Conservation (phyloP, 306 rosid species). For the Ammopiptanthus mongolicus region DNA sequence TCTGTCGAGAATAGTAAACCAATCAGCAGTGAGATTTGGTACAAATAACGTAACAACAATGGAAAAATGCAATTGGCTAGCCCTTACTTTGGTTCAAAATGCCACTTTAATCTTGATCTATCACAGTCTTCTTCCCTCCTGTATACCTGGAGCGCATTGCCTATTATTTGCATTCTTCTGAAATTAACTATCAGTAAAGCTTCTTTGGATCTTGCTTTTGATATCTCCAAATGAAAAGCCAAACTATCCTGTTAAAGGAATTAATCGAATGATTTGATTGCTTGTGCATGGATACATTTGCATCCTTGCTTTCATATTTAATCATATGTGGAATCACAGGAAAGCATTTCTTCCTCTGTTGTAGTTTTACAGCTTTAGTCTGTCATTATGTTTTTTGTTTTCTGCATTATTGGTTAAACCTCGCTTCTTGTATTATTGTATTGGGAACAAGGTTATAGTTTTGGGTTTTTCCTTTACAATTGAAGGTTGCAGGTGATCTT, state of each 20-base stretch:
- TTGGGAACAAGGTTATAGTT: background rate
- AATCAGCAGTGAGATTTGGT: background rate
- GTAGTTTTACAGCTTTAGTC: background rate
- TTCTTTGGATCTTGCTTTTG: conserved; percentile 7
- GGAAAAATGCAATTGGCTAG: background rate
- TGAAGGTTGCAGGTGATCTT: conserved; percentile 83
- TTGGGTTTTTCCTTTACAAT: conserved; percentile 20
- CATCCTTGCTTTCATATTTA: background rate
- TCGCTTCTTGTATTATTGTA: conserved; percentile 9
- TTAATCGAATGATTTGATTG: background rate
- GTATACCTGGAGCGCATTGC: background rate
- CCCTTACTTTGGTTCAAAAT: conserved; percentile 3
- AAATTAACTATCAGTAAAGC: background rate
- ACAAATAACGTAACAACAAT: background rate
- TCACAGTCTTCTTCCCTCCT: background rate
- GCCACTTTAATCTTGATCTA: conserved; percentile 11
- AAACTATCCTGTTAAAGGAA: background rate
- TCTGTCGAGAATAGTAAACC: background rate
- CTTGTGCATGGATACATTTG: background rate
- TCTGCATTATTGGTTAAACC: background rate
- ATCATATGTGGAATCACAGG: background rate
- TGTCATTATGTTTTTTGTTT: background rate
- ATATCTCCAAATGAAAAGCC: conserved; percentile 2
- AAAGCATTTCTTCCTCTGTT: background rate
- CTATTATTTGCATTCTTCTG: background rate